A percentile compares a stretch with the other conserved stretches of the same genome.
Conservation (phyloP, 805 yeast species). For the Nakazawaea pomicola region DNA sequence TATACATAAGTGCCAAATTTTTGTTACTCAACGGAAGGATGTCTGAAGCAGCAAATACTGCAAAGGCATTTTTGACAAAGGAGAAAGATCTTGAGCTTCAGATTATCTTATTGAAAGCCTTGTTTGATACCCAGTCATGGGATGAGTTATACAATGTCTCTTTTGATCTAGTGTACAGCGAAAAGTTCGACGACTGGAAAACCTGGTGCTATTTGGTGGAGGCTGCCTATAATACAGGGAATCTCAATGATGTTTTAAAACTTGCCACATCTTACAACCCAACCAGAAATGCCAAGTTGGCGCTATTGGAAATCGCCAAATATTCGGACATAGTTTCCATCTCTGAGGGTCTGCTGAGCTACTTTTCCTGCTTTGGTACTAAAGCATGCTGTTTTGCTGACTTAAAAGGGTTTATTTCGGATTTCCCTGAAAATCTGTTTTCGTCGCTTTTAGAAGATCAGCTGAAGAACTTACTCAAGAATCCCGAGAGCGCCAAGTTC, state of each 20-base stretch:
- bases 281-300: conserved; percentile 55
- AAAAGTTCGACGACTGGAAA: conserved; percentile 66
- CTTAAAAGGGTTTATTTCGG: conserved; percentile 30
- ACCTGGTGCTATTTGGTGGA: conserved; percentile 59
- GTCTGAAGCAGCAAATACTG: conserved; percentile 28
- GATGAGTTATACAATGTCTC: conserved; percentile 36
- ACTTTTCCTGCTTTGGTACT: conserved; percentile 40
- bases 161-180: conserved; percentile 35
- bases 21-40: conserved; percentile 33
- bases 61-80: conserved; percentile 28
- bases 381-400: conserved; percentile 68
- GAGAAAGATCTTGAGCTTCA: conserved; percentile 60
- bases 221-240: conserved; percentile 34
- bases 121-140: conserved; percentile 39
- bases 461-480: conserved; percentile 12
- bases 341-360: conserved; percentile 28
- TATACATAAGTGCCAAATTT: conserved; percentile 52
- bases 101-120: conserved; percentile 43
- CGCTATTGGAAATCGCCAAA: conserved; percentile 40
- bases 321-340: conserved; percentile 13
- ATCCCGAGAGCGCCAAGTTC: conserved; percentile 14
- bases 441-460: conserved; percentile 13
- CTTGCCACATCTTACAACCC: conserved; percentile 26
- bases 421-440: neutral
- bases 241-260: conserved; percentile 26